These are phyloP conservation scores for Aristolochia californica DNA, from an alignment of 164 flowering plant genomes.

Conservation along the genomic window DNA sequence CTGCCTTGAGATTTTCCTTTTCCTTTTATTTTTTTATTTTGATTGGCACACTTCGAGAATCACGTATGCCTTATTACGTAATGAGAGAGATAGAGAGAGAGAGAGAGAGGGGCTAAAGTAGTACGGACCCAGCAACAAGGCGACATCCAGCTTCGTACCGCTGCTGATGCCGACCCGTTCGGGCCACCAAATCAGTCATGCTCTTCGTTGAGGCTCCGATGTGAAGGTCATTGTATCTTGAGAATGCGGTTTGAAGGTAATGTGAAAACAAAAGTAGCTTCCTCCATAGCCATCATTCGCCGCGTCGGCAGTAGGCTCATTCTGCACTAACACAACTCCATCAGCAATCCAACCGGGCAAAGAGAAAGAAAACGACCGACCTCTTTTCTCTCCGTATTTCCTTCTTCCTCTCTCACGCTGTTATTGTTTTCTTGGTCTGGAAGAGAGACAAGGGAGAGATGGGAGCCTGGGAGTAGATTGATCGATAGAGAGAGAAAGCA, in stretches of 20 bases:
- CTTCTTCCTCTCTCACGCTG: neutral
- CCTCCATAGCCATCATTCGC: no score
- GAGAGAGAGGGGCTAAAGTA: neutral
- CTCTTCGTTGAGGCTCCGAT: constrained; percentile 3
- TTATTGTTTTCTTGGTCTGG: neutral
- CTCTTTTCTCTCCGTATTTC: no score
- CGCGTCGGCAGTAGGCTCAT: no score
- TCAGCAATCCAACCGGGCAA: no score
- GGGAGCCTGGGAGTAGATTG: no score
- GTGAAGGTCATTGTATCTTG: no score
- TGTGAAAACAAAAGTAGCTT: no score
- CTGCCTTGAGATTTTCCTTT: neutral
- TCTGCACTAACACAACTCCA: no score
- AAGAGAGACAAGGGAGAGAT: no score
- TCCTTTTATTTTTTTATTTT: neutral
- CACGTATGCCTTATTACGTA: neutral
- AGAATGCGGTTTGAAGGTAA: no score
- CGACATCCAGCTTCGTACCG: constrained; percentile 72
- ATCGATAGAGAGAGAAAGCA: no score
- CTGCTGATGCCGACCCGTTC: constrained; percentile 84
- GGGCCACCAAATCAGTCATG: constrained; percentile 80
- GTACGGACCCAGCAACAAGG: constrained; percentile 70
- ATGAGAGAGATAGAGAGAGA: neutral
- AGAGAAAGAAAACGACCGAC: no score
- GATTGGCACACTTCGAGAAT: neutral